Conservation (phyloP, 352 stramenopile genomes). For the Globisporangium okanoganense region DNA sequence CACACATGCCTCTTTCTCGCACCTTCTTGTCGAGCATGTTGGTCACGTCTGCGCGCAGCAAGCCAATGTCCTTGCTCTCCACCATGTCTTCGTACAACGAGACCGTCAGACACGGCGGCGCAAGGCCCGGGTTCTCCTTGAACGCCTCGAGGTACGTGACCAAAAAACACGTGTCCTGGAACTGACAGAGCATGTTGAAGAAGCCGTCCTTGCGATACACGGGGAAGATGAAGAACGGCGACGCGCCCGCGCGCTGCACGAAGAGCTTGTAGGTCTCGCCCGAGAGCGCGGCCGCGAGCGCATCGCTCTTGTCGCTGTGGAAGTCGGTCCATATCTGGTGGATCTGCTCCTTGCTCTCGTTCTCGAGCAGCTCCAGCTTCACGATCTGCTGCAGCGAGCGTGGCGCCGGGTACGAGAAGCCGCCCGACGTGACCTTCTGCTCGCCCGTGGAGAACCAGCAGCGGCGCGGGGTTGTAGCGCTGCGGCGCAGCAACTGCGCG, state of each 20-base stretch:
- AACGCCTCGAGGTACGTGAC: conserved; percentile 86
- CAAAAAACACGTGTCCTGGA: conserved; percentile 87
- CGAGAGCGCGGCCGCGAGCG: conserved; percentile 47
- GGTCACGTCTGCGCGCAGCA: conserved; percentile 79
- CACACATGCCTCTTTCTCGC: conserved; percentile 10
- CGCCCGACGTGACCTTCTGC: conserved; percentile 22
- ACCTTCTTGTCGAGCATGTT: conserved; percentile 84
- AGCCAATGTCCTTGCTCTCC: conserved; percentile 59
- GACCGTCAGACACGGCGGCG: conserved; percentile 77
- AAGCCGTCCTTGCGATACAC: conserved; percentile 83
- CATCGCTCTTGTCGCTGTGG: conserved; percentile 73
- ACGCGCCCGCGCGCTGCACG: conserved; percentile 41
- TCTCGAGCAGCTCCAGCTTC: conserved; percentile 77
- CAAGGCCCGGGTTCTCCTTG: conserved; percentile 75
- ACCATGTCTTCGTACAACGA: conserved; percentile 78
- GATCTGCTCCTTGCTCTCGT: conserved; percentile 59
- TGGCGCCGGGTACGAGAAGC: conserved; percentile 83
- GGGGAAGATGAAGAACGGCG: conserved; percentile 79
- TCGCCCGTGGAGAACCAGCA: conserved; percentile 8
- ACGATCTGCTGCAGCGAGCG: conserved; percentile 78
- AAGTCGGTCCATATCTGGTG: conserved; percentile 74
- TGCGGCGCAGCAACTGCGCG: conserved; percentile 2
- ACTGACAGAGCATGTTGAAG: conserved; percentile 89
- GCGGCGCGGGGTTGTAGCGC: not conserved
- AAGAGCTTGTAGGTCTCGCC: conserved; percentile 38